These are phyloP conservation scores for Penicillium aurantiogriseum DNA, from an alignment of 2,329 filamentous ascomycete genomes.

Conservation along the genomic window DNA sequence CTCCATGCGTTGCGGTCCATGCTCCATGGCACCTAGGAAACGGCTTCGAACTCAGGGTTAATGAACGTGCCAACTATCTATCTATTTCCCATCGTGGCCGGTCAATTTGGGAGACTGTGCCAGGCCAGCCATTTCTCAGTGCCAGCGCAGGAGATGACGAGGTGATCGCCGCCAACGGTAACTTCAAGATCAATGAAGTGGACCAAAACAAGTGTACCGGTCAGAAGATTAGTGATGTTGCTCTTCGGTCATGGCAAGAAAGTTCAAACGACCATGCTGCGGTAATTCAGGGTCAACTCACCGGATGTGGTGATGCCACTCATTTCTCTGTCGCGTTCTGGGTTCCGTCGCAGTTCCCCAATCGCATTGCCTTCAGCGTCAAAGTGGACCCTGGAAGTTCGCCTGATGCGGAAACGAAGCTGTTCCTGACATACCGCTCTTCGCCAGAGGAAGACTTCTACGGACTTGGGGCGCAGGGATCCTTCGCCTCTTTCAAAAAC, in stretches of 20 bases:
- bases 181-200: constrained; percentile 26
- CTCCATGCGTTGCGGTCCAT: constrained; percentile 12
- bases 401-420: constrained; percentile 8
- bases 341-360: constrained; percentile 20
- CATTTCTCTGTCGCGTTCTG: constrained; percentile 15
- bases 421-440: constrained; percentile 23
- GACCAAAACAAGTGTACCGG: constrained; percentile 20
- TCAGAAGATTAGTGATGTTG: constrained; percentile 15
- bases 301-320: constrained; percentile 18
- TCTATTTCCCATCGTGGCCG: constrained; percentile 7
- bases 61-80: constrained; percentile 10
- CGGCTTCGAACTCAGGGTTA: constrained; percentile 14
- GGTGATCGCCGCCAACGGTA: constrained; percentile 22
- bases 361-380: constrained; percentile 21
- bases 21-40: constrained; percentile 17
- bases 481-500: constrained; percentile 28
- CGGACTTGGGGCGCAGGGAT: constrained; percentile 26
- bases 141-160: constrained; percentile 22
- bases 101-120: constrained; percentile 20
- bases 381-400: constrained; percentile 12
- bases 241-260: constrained; percentile 3
- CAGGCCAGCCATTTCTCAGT: constrained; percentile 19
- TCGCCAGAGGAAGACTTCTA: constrained; percentile 25
- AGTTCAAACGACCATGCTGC: constrained; percentile 17
- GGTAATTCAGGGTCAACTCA: constrained; percentile 16